Evolutionary conservation across 176 grass and related monocot species (phyloP).

Genomic region (Triticum timopheevii): DNA sequence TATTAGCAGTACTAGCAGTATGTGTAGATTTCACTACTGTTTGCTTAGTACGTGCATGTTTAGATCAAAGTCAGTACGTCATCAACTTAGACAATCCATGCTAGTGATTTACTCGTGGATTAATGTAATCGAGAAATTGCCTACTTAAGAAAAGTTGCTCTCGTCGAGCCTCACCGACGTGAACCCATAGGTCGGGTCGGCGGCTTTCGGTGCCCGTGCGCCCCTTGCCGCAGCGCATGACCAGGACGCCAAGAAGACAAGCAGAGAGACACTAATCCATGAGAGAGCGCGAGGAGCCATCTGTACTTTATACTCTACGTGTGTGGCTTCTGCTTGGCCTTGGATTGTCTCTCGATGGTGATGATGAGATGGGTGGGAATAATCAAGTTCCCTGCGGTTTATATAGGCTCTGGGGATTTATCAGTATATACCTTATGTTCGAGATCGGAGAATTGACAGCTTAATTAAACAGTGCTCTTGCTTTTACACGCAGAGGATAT

Average conservation of each 20-base stretch:
- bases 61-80: no score
- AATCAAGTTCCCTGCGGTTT: neutral
- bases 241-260: neutral
- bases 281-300: neutral
- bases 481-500: neutral
- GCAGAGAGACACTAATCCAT: neutral
- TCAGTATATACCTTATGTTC: no score
- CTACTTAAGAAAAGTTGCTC: constrained; percentile 32
- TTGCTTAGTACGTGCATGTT: no score
- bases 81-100: no score
- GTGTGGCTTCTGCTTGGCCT: neutral
- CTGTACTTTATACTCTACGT: neutral
- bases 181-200: constrained; percentile 44
- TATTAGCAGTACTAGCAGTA: no score
- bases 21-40: no score
- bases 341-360: neutral
- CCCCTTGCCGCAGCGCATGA: neutral
- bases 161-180: constrained; percentile 32
- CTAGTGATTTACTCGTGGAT: no score
- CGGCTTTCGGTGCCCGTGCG: neutral
- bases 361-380: neutral
- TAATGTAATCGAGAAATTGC: no score
- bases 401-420: neutral
- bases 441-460: neutral
- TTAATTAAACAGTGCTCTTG: neutral